Evolutionary conservation across 306 rosid species (phyloP), one percentile per base, ranked within the genome.

Genomic region (Vicia villosa): DNA sequence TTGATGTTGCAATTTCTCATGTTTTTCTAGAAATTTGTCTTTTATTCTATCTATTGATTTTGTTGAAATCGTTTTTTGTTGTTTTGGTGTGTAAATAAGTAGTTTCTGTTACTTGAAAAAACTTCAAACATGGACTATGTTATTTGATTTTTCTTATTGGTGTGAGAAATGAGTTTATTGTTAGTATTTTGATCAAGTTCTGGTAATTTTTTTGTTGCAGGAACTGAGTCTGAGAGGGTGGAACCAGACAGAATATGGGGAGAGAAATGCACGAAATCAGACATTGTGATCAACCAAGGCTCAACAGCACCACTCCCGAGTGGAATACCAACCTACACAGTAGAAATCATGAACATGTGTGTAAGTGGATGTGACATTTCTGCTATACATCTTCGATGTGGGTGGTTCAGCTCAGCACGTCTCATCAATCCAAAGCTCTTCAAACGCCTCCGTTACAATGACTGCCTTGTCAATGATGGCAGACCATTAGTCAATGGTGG

Each of bases 361-460:
- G 82, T 68, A 17, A 83, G 81, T 20, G 97, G 95, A 8, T 94
- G 98, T 69, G 81, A 80, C 73, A 84, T 94, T 68, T 80, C 91
- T 12, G 69, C 55, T 12, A 87, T 94, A 42, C 99, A 88, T 74
- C 59, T 94, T 59, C 72, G 40, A 50, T 94, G 99, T 1, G 97
- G 99, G 15, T 90, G 96, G 99, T 94, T 91, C 75, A 91, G 97
- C 87, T 94, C 99, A 1, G 95, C 89, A 16, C 80, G 81, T 4
- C 89, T 88, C 41, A 82, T 94, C 68, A 91, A 86, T 68, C 97
- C 99, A 1, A 90, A 74, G 72, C 21, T 94, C 50, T 94, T 94
- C 87, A 94, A 84, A 72, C 94, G 97, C 66, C 91, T 91, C 51
- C 74, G 77, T 42, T 91, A 79, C 77, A 77, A 88, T 46, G 95